Conservation (phyloP, 2,329 filamentous ascomycete genomes). For the Pleochaeta shiraiana region DNA sequence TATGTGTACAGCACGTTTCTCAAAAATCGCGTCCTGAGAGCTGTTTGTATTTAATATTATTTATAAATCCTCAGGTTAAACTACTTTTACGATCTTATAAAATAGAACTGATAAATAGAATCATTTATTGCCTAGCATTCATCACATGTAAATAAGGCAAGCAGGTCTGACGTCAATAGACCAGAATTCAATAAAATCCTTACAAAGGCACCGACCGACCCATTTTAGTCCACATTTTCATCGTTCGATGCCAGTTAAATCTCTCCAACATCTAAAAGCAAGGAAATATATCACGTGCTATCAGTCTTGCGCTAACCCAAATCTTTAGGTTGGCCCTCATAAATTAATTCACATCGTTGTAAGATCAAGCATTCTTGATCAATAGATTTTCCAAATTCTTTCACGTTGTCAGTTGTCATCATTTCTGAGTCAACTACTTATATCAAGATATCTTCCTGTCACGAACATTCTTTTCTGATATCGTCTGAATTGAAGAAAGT, state of each 20-base stretch:
- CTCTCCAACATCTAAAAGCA: constrained; percentile 13
- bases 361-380: background rate
- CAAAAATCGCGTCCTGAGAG: too few relatives aligned
- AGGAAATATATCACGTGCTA: background rate
- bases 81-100: too few relatives aligned
- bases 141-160: background rate
- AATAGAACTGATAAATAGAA: constrained; percentile 12
- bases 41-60: too few relatives aligned
- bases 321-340: background rate
- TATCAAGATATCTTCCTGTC: background rate
- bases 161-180: background rate
- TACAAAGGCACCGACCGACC: too few relatives aligned
- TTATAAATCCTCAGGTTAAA: too few relatives aligned
- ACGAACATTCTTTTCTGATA: background rate
- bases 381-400: background rate
- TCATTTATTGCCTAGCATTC: background rate
- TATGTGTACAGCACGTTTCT: too few relatives aligned
- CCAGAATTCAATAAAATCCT: background rate
- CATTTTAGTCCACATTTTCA: too few relatives aligned
- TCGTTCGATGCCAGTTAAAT: background rate
- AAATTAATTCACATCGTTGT: background rate
- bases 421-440: too few relatives aligned
- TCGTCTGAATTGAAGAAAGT: background rate
- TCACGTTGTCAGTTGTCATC: too few relatives aligned
- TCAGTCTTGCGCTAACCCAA: background rate